Percentiles rank a stretch among this genome's conserved stretches.
Conservation (phyloP, 1,139 yeast genomes). For the Hemisphaericaspora xylofermentans region DNA sequence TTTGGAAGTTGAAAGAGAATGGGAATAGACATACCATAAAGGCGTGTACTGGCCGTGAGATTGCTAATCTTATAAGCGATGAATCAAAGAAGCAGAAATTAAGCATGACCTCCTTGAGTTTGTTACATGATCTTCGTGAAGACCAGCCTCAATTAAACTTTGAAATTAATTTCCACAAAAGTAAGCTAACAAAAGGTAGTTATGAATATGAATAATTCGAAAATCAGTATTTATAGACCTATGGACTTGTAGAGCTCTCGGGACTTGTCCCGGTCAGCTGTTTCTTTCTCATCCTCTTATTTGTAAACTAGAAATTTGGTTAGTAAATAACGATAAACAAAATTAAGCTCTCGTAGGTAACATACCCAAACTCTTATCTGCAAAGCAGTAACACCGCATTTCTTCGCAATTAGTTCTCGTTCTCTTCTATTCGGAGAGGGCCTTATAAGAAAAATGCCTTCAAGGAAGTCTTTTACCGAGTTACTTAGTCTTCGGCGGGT, state of each 20-base stretch:
- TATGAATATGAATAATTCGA: not conserved
- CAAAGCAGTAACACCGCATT: conserved; percentile 23
- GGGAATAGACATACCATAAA: conserved; percentile 23
- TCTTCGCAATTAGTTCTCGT: conserved; percentile 26
- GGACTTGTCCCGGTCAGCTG: conserved; percentile 1
- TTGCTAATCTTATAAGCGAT: conserved; percentile 11
- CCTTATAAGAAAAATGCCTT: conserved; percentile 13
- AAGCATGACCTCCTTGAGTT: conserved; percentile 12
- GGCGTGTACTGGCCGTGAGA: conserved; percentile 15
- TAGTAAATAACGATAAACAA: not conserved
- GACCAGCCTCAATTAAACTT: conserved; percentile 8
- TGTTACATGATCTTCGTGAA: conserved; percentile 15
- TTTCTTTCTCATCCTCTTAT: conserved; percentile 28
- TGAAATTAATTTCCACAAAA: conserved; percentile 5
- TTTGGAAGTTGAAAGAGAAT: conserved; percentile 15
- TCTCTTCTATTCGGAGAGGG: conserved; percentile 27
- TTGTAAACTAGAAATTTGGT: conserved; percentile 23
- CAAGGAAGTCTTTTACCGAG: conserved; percentile 12
- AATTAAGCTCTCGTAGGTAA: conserved; percentile 4
- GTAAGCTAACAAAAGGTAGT: not conserved
- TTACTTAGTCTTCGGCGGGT: conserved; percentile 8
- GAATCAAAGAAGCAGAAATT: conserved; percentile 1
- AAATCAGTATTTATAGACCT: not conserved
- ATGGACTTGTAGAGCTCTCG: conserved; percentile 1
- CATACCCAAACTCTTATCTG: conserved; percentile 37